Percentiles rank a stretch among this genome's conserved stretches.
phyloP scores from a whole-genome alignment of 768 basidiomycete species.

The Boletellus sp. region DNA sequence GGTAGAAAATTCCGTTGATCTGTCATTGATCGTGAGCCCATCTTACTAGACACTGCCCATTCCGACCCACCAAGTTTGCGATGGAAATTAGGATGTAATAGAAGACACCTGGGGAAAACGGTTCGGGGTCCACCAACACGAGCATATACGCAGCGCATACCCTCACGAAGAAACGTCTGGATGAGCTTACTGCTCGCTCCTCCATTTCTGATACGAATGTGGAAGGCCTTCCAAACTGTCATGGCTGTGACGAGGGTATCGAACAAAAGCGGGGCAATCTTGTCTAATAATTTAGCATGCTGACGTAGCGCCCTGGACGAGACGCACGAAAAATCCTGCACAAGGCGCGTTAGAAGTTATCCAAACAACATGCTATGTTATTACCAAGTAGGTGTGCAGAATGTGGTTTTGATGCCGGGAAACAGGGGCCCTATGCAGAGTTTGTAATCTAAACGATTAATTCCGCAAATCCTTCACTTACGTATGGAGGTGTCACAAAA shows the following conservation, averaged over 20 bases:
- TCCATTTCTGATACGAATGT: conserved; percentile 70
- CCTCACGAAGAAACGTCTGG: conserved; percentile 82
- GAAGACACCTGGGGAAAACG: conserved; percentile 52
- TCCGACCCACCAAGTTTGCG: conserved; percentile 58
- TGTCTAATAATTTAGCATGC: conserved; percentile 25
- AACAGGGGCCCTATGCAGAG: conserved; percentile 62
- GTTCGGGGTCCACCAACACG: not conserved
- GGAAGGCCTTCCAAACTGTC: conserved; percentile 77
- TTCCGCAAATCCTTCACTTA: conserved; percentile 29
- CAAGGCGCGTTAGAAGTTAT: conserved; percentile 5
- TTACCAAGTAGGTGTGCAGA: conserved; percentile 78
- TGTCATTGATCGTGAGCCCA: conserved; percentile 15
- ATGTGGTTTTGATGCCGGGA: conserved; percentile 78
- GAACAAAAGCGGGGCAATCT: conserved; percentile 77
- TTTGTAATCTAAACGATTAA: not conserved
- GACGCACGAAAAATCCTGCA: conserved; percentile 56
- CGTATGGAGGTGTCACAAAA: conserved; percentile 61
- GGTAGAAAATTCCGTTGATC: conserved; percentile 82
- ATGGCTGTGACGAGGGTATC: conserved; percentile 78
- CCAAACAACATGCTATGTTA: conserved; percentile 10
- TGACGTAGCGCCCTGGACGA: not conserved
- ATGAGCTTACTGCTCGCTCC: conserved; percentile 76
- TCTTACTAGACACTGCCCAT: not conserved
- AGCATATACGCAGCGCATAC: conserved; percentile 32
- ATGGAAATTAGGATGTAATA: conserved; percentile 86